Conservation (phyloP, 2,329 filamentous ascomycete species). For the Claviceps spartinae region DNA sequence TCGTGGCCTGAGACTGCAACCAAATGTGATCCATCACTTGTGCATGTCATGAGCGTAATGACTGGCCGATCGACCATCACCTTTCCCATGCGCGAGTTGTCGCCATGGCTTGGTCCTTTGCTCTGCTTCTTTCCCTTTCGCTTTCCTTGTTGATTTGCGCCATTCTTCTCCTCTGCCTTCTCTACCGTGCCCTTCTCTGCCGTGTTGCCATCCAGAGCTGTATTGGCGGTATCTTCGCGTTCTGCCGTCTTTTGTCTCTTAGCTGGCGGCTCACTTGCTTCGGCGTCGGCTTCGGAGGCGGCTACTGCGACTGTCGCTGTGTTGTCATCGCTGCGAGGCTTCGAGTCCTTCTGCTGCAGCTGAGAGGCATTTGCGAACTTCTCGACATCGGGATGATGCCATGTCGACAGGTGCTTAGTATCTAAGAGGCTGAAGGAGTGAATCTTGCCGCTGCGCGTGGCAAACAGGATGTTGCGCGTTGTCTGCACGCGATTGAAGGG, state of each 20-base stretch:
- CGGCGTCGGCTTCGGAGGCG: conserved; percentile 8
- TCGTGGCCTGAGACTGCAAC: conserved; percentile 79
- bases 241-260: conserved; percentile 22
- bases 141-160: conserved; percentile 7
- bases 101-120: conserved; percentile 11
- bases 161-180: conserved; percentile 7
- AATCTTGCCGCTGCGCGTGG: conserved; percentile 59
- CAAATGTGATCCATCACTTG: conserved; percentile 51
- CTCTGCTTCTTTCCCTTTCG: conserved; percentile 19
- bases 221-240: conserved; percentile 11
- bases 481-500: conserved; percentile 54
- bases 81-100: conserved; percentile 12
- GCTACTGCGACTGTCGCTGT: conserved; percentile 4
- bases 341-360: conserved; percentile 11
- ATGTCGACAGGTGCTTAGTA: conserved; percentile 45
- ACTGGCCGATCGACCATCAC: conserved; percentile 41
- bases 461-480: conserved; percentile 48
- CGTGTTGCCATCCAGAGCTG: not conserved
- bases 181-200: conserved; percentile 5
- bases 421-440: conserved; percentile 50
- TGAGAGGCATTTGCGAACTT: conserved; percentile 14
- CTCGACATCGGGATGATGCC: conserved; percentile 37
- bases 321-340: conserved; percentile 3
- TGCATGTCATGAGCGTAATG: conserved; percentile 54
- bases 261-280: conserved; percentile 19